These are phyloP conservation scores for Juncus effusus DNA, from an alignment of 176 grass and related monocot genomes.

Conservation along the genomic window DNA sequence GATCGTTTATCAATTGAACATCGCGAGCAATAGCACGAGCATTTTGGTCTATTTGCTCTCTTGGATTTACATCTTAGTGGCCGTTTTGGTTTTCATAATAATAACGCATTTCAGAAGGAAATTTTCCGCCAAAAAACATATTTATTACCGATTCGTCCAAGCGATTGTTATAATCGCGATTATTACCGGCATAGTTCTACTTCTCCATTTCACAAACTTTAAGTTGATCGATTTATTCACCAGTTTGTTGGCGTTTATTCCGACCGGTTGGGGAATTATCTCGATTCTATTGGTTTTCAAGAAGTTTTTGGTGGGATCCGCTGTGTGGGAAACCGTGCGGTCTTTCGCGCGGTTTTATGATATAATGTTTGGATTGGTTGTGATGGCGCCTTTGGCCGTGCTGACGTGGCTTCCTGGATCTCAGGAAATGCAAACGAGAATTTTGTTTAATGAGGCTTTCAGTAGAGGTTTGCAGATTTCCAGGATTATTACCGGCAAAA, in stretches of 20 bases:
- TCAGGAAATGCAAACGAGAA: conserved; percentile 97
- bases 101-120: conserved; percentile 70
- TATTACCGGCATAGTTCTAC: conserved; percentile 48
- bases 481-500: conserved; percentile 84
- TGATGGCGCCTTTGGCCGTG: conserved; percentile 81
- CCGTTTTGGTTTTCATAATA: conserved; percentile 63
- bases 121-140: conserved; percentile 89
- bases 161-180: conserved; percentile 48
- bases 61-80: conserved; percentile 60
- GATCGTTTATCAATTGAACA: conserved; percentile 78
- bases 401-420: conserved; percentile 92
- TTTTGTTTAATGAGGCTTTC: conserved; percentile 94
- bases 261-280: conserved; percentile 92
- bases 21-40: conserved; percentile 56
- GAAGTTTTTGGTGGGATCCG: conserved; percentile 55
- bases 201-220: conserved; percentile 66
- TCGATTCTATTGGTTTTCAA: conserved; percentile 88
- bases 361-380: conserved; percentile 77
- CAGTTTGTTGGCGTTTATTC: conserved; percentile 80
- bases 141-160: conserved; percentile 75
- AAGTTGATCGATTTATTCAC: conserved; percentile 73
- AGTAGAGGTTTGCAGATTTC: conserved; percentile 87
- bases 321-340: conserved; percentile 72
- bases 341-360: conserved; percentile 80
- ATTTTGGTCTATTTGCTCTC: conserved; percentile 88